A percentile compares a stretch with the other conserved stretches of the same genome.
Conservation (phyloP, 306 rosid species). For the Prunus fruticosa region DNA sequence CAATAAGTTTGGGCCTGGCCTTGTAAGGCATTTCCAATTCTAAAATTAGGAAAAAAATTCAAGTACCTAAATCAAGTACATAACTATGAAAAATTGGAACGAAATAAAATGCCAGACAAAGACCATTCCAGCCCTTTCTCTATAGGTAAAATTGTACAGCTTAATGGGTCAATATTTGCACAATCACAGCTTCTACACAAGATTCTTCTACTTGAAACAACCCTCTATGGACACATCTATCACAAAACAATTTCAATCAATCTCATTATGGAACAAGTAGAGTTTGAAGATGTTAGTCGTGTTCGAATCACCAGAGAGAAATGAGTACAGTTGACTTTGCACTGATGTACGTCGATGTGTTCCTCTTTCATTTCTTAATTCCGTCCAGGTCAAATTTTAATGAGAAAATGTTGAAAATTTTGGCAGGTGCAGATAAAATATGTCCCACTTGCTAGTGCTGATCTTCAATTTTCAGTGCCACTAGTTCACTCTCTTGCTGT, state of each 20-base stretch:
- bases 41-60: too few species aligned
- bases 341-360: slow-evolving; percentile 3
- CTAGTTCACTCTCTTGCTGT: slow-evolving; percentile 78
- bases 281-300: slow-evolving; percentile 5
- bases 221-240: neutral
- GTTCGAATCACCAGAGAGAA: slow-evolving; percentile 4
- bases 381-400: slow-evolving; percentile 10
- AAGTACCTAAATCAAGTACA: neutral
- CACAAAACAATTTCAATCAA: slow-evolving; percentile 4
- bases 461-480: slow-evolving; percentile 51
- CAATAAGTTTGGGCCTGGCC: too few species aligned
- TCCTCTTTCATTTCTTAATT: slow-evolving; percentile 14
- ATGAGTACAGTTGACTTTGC: slow-evolving; percentile 16
- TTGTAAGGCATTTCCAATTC: too few species aligned
- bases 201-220: neutral
- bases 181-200: neutral
- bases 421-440: neutral
- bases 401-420: slow-evolving; percentile 13
- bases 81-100: neutral
- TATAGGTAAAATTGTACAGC: neutral
- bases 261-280: neutral
- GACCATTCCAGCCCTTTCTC: neutral
- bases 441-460: slow-evolving; percentile 35
- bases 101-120: neutral
- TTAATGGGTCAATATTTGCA: neutral